These are phyloP conservation scores for Saccharum spontaneum DNA, from an alignment of 176 grass and related monocot species.

Conservation along the genomic window DNA sequence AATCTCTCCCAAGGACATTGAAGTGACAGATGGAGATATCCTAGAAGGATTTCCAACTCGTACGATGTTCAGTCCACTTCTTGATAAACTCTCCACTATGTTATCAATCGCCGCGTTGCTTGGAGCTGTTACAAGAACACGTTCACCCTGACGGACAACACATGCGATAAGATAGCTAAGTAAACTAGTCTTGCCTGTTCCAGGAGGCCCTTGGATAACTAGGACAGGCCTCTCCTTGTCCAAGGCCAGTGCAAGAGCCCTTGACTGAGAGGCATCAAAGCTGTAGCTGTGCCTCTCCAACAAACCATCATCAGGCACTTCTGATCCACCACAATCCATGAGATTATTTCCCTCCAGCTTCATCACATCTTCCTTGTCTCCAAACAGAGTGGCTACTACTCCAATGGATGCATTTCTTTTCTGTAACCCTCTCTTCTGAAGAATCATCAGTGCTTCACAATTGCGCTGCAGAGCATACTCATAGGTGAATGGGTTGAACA, in stretches of 20 bases:
- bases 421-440: constrained; percentile 83
- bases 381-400: constrained; percentile 80
- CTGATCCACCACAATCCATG: constrained; percentile 47
- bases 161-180: constrained; percentile 62
- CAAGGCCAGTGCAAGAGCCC: constrained; percentile 68
- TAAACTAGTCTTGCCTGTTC: constrained; percentile 84
- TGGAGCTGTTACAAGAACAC: constrained; percentile 84
- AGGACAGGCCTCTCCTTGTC: constrained; percentile 78
- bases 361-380: constrained; percentile 73
- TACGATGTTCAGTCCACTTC: constrained; percentile 62
- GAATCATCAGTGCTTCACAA: constrained; percentile 83
- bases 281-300: constrained; percentile 32
- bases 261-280: constrained; percentile 69
- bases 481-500: too few species aligned
- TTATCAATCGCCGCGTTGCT: constrained; percentile 89
- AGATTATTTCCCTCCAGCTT: constrained; percentile 62
- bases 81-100: constrained; percentile 78
- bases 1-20: constrained; percentile 72
- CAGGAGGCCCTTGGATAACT: constrained; percentile 82
- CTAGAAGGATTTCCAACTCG: constrained; percentile 81
- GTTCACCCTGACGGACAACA: constrained; percentile 74
- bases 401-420: constrained; percentile 76
- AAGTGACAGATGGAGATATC: constrained; percentile 69
- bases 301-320: constrained; percentile 32
- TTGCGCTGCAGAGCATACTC: constrained; percentile 61